Conservation (phyloP, 495 filamentous ascomycete genomes). For the Lasiosphaeria miniovina region DNA sequence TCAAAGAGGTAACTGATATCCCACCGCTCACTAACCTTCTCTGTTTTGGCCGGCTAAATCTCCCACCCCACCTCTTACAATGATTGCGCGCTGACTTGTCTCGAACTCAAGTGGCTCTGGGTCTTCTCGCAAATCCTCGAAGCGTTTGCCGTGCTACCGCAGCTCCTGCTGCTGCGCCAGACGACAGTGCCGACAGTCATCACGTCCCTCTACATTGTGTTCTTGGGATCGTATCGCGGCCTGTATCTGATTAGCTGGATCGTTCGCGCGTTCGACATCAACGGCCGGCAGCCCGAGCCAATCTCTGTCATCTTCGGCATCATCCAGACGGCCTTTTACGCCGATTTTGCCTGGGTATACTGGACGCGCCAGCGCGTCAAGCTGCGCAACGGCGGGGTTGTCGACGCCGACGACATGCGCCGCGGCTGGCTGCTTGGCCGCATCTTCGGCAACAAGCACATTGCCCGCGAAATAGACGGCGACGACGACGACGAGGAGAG, state of each 20-base stretch:
- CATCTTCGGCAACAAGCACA: constrained; percentile 50
- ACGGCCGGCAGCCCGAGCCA: constrained; percentile 61
- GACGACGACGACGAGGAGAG: constrained; percentile 48
- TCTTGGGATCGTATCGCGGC: constrained; percentile 83
- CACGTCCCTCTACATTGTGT: constrained; percentile 87
- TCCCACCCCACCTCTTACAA: constrained; percentile 3
- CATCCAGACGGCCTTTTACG: constrained; percentile 84
- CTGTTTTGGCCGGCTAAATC: not conserved
- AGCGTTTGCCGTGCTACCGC: constrained; percentile 84
- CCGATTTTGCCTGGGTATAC: constrained; percentile 98
- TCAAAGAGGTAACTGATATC: constrained; percentile 53
- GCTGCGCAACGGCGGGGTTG: constrained; percentile 82
- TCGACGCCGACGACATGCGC: constrained; percentile 87
- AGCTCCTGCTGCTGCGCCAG: constrained; percentile 86
- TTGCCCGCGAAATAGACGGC: constrained; percentile 22
- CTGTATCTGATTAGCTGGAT: constrained; percentile 96
- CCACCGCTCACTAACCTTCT: not conserved
- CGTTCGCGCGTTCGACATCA: constrained; percentile 54
- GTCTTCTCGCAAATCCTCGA: constrained; percentile 88
- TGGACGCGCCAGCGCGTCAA: constrained; percentile 91
- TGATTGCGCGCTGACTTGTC: not conserved
- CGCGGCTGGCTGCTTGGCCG: constrained; percentile 71
- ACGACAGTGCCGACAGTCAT: constrained; percentile 95
- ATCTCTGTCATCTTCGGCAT: constrained; percentile 79
- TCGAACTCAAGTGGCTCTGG: constrained; percentile 60